Base-by-base conservation (phyloP, 495 filamentous ascomycete species). In the Penicillium herquei region DNA sequence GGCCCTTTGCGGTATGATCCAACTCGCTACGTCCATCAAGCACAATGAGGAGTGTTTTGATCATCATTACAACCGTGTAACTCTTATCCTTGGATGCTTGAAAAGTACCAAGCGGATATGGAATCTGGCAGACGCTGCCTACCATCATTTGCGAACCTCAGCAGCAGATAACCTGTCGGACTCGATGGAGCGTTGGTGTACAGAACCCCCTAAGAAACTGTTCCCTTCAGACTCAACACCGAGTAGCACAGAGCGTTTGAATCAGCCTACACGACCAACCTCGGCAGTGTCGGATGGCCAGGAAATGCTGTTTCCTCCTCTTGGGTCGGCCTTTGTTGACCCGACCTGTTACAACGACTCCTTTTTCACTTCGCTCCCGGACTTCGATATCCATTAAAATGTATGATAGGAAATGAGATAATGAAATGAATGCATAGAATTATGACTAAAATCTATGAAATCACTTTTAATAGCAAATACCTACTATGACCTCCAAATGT, bases 31-130 rank as follows among this genome's bases (percentile, higher is more conserved):
- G 0, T 68, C 59, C 13, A 61, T 62, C 33, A 67, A 62, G 18
- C 73, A 76, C 42, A 67, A 68, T 8, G 61, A 67, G 21, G 72
- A 73, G 31, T 76, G 73, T 44, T 70, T 70, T 18, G 73, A 76
- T 18, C 73, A 76, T 21, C 73, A 76, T 37, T 70, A 69, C 31
- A 74, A 74, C 42, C 64, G 73, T n/a, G 70, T 76, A 0, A 69
- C 65, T 8, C 67, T 76, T 5, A 64, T 76, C 11, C 60, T 75
- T 10, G 73, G 73, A 2, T 73, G 69, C 44, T 49, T 76, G 33
- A 76, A 75, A 55, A 68, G 60, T 14, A 64, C 68, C 16, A 67
- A 62, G 18, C 55, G 63, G 9, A 74, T 67, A 3, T 76, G 73
- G 73, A 53, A 52, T 17, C 45, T 73, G 6, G 70, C 67, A 7